Conservation (phyloP, 805 yeast species). For the Yarrowia bubula region DNA sequence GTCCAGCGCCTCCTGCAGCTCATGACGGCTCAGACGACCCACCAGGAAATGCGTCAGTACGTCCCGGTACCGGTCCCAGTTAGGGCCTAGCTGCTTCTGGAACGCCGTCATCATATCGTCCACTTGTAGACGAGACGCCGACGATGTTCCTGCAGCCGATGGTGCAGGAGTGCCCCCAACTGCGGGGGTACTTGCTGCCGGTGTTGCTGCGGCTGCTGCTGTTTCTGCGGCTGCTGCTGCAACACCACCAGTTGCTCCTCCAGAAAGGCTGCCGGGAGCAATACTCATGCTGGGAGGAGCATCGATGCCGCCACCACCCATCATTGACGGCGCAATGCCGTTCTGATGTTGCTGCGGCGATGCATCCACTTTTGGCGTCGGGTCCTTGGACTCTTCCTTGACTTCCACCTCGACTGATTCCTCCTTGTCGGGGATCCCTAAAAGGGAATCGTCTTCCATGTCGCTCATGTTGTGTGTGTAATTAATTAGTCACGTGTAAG, state of each 20-base stretch:
- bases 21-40: conserved; percentile 76
- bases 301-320: background rate
- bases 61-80: conserved; percentile 86
- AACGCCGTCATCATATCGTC: conserved; percentile 68
- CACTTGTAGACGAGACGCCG: conserved; percentile 50
- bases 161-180: conserved; percentile 3
- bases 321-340: conserved; percentile 11
- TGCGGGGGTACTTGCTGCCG: background rate
- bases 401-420: conserved; percentile 10
- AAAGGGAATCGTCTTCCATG: conserved; percentile 2
- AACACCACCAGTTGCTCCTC: background rate
- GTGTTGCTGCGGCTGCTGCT: background rate
- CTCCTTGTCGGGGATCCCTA: conserved; percentile 31
- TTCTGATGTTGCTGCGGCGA: background rate
- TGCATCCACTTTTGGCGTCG: conserved; percentile 32
- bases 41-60: conserved; percentile 70
- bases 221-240: background rate
- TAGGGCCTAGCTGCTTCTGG: conserved; percentile 66
- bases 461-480: conserved; percentile 9
- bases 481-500: background rate
- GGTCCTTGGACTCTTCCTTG: conserved; percentile 26
- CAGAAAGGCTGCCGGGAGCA: background rate
- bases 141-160: background rate
- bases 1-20: conserved; percentile 58
- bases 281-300: background rate